Percentiles rank a stretch among this genome's conserved stretches.
Evolutionary conservation across 202 grass and related monocot species (phyloP).

Genomic region (Bolboschoenoplectus hybrid): DNA sequence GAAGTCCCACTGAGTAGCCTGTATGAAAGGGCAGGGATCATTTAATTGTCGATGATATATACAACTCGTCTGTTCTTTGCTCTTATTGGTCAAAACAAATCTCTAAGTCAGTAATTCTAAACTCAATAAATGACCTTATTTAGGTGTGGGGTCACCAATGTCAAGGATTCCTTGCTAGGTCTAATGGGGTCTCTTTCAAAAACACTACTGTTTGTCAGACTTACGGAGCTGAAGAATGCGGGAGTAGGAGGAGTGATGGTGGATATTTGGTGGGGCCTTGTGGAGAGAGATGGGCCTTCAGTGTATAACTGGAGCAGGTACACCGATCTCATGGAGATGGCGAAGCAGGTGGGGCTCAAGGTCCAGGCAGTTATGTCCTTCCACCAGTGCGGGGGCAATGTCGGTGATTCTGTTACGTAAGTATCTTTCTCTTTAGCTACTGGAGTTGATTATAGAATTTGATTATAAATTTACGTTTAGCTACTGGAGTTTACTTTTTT

Average conservation of each 20-base stretch:
- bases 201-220: conserved; percentile 44
- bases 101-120: background rate
- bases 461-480: no score
- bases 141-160: background rate
- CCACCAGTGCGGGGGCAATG: conserved; percentile 60
- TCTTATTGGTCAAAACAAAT: background rate
- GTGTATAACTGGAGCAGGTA: conserved; percentile 69
- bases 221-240: conserved; percentile 62
- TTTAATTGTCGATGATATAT: background rate
- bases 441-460: background rate
- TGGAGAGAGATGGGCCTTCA: conserved; percentile 55
- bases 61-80: background rate
- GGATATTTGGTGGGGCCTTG: conserved; percentile 81
- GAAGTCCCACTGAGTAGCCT: background rate
- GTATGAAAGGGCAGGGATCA: background rate
- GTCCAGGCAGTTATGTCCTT: conserved; percentile 65
- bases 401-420: conserved; percentile 60
- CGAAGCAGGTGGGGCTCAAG: conserved; percentile 60
- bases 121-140: background rate
- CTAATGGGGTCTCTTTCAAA: background rate
- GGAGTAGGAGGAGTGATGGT: conserved; percentile 78
- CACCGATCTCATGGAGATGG: conserved; percentile 80
- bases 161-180: background rate
- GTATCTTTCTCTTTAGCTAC: background rate
- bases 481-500: background rate